Percentiles rank a stretch among this genome's conserved stretches.
phyloP scores from a whole-genome alignment of 257 asterid species.

The Solanum okadae region DNA sequence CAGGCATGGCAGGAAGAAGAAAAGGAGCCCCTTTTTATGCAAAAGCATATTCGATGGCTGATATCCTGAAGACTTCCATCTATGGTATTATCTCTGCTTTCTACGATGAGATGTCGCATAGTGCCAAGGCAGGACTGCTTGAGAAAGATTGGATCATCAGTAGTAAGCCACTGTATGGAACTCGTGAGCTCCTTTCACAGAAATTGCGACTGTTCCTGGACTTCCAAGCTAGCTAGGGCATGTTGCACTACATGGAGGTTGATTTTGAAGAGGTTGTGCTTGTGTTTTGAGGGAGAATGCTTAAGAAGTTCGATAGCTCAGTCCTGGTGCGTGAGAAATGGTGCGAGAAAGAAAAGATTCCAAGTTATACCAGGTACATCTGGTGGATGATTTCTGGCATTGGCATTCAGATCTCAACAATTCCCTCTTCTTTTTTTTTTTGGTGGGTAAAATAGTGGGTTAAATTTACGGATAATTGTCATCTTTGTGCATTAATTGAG shows the following conservation, averaged over 20 bases:
- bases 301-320: not conserved
- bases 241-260: not conserved
- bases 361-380: not conserved
- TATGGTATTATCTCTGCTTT: constrained; percentile 65
- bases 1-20: constrained; percentile 47
- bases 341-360: not conserved
- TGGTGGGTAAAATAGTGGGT: not conserved
- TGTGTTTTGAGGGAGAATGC: not conserved
- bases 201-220: constrained; percentile 73
- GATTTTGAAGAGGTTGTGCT: not conserved
- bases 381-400: not conserved
- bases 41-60: constrained; percentile 76
- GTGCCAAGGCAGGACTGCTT: constrained; percentile 61
- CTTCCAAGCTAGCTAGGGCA: constrained; percentile 42
- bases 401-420: not conserved
- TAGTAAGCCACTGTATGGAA: constrained; percentile 64
- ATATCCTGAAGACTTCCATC: constrained; percentile 61
- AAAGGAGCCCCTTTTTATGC: constrained; percentile 65
- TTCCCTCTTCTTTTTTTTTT: not conserved
- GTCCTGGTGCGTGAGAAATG: not conserved
- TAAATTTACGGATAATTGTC: not conserved
- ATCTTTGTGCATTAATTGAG: not conserved
- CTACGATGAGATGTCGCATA: constrained; percentile 60
- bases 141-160: constrained; percentile 78
- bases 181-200: constrained; percentile 69